These are phyloP conservation scores for Leucosporidium yakuticum DNA, from an alignment of 768 basidiomycete genomes.

Conservation along the genomic window DNA sequence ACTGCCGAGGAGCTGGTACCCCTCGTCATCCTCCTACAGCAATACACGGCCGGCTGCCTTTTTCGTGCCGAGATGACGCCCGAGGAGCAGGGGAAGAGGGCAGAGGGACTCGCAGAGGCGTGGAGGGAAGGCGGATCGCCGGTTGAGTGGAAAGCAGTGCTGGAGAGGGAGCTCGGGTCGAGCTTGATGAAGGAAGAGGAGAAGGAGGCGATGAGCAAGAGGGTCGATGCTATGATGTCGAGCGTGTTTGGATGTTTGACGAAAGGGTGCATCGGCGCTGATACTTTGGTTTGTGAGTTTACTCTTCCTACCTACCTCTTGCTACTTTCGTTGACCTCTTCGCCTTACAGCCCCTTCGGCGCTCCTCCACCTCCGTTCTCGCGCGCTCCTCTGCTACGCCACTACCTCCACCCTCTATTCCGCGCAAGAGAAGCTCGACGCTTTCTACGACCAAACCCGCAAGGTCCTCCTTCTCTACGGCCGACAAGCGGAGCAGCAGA, in stretches of 20 bases:
- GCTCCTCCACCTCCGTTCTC: conserved; percentile 47
- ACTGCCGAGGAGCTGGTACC: conserved; percentile 14
- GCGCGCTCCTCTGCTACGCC: conserved; percentile 38
- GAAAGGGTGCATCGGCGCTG: conserved; percentile 11
- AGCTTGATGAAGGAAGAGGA: background rate
- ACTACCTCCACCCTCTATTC: conserved; percentile 50
- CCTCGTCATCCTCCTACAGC: conserved; percentile 23
- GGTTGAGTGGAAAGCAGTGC: conserved; percentile 3
- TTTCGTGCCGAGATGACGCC: conserved; percentile 11
- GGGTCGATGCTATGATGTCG: conserved; percentile 16
- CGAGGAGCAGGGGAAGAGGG: background rate
- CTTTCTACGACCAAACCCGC: conserved; percentile 66
- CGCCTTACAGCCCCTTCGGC: conserved; percentile 22
- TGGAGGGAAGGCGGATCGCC: conserved; percentile 7
- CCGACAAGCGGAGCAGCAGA: conserved; percentile 44
- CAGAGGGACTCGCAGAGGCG: background rate
- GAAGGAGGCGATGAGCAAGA: background rate
- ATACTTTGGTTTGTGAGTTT: conserved; percentile 7
- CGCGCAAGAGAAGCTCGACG: conserved; percentile 49
- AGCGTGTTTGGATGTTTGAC: conserved; percentile 23
- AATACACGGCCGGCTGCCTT: conserved; percentile 20
- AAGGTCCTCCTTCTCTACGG: conserved; percentile 52
- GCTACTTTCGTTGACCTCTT: background rate
- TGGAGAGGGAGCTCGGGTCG: background rate
- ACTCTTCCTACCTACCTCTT: background rate